Conservation (phyloP, 768 basidiomycete genomes). For the Lactarius hengduanensis region DNA sequence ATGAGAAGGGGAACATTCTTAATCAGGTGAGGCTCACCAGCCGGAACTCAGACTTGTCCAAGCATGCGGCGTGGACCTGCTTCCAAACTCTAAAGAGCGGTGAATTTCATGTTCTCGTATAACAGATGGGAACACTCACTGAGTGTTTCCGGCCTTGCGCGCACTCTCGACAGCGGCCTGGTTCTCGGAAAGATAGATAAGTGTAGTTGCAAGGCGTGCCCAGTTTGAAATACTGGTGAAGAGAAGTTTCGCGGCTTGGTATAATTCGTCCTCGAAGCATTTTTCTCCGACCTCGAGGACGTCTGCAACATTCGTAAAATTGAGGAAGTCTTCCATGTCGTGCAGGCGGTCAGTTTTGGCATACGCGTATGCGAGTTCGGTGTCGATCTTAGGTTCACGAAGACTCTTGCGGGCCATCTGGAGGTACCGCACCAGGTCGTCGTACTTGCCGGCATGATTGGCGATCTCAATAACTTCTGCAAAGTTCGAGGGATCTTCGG, state of each 20-base stretch:
- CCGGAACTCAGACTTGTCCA: conserved; percentile 96
- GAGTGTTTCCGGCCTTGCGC: conserved; percentile 98
- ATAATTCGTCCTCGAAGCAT: conserved; percentile 97
- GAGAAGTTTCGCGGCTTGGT: conserved; percentile 93
- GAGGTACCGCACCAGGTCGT: conserved; percentile 92
- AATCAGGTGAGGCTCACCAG: conserved; percentile 46
- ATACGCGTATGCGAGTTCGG: conserved; percentile 96
- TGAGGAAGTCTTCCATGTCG: conserved; percentile 99
- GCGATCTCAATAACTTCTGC: conserved; percentile 95
- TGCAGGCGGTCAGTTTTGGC: conserved; percentile 97
- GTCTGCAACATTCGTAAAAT: conserved; percentile 98
- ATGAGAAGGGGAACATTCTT: conserved; percentile 13
- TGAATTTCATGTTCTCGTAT: conserved; percentile 22
- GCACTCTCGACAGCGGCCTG: conserved; percentile 98
- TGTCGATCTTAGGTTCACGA: conserved; percentile 97
- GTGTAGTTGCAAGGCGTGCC: conserved; percentile 95
- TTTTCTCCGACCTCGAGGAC: conserved; percentile 97
- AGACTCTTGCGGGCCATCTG: conserved; percentile 99
- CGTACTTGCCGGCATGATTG: conserved; percentile 86
- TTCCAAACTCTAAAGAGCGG: conserved; percentile 84
- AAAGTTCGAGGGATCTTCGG: conserved; percentile 92
- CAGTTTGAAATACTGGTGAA: conserved; percentile 99
- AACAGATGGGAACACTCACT: conserved; percentile 50
- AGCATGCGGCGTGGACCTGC: conserved; percentile 97
- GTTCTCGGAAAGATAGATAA: conserved; percentile 98